Percentiles rank a stretch among this genome's conserved stretches.
phyloP scores from a whole-genome alignment of 345 rosid species.

The Luvunga scandens region DNA sequence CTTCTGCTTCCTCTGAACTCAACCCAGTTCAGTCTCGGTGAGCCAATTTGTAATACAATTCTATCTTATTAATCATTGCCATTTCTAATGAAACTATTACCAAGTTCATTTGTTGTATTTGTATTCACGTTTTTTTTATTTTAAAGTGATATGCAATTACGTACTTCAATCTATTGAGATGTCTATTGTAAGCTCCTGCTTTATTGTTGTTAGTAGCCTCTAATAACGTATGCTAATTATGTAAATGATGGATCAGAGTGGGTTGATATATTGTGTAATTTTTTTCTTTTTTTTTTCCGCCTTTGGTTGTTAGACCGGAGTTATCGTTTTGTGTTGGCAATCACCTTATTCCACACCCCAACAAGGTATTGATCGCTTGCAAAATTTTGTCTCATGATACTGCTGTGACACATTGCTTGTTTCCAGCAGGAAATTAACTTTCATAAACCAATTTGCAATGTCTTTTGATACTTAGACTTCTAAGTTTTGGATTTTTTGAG shows the following conservation, averaged over 20 bases:
- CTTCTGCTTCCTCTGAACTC: constrained; percentile 39
- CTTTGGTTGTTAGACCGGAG: constrained; percentile 29
- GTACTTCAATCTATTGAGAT: background rate
- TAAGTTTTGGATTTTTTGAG: constrained; percentile 20
- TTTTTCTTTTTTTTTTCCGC: background rate
- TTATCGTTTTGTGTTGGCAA: constrained; percentile 55
- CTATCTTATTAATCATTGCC: background rate
- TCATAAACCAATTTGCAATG: background rate
- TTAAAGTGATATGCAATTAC: background rate
- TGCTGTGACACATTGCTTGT: background rate
- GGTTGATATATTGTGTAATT: background rate
- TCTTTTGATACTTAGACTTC: background rate
- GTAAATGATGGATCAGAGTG: background rate
- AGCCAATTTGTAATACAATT: background rate
- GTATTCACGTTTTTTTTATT: background rate
- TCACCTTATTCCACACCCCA: constrained; percentile 77
- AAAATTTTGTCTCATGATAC: background rate
- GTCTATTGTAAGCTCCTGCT: background rate
- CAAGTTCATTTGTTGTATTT: background rate
- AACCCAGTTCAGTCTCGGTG: constrained; percentile 38
- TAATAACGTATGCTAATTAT: background rate
- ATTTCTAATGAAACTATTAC: background rate
- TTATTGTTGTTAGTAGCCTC: background rate
- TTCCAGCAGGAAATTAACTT: background rate
- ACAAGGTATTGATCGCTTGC: constrained; percentile 44